These are phyloP conservation scores for Kalanchoe fedtschenkoi DNA, from an alignment of 164 flowering plant genomes.

Conservation along the genomic window DNA sequence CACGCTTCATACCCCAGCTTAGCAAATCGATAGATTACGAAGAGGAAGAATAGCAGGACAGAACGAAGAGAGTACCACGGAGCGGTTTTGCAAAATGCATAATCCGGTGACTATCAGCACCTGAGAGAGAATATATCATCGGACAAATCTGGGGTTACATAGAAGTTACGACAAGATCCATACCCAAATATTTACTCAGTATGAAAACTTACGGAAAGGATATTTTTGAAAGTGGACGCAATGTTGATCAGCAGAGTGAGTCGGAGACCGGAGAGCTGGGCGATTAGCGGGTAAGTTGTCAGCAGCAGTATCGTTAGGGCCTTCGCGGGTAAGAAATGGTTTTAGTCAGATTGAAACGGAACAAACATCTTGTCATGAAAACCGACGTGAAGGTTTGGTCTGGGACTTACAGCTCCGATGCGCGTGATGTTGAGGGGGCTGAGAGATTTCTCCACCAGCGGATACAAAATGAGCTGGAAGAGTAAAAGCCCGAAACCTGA, in stretches of 20 bases:
- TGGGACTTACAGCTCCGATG: conserved; percentile 34
- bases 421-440: conserved; percentile 41
- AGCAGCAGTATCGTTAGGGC: conserved; percentile 39
- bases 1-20: no score
- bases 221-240: conserved; percentile 56
- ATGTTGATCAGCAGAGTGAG: conserved; percentile 30
- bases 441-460: conserved; percentile 22
- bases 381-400: neutral
- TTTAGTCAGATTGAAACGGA: neutral
- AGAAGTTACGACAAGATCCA: conserved; percentile 38
- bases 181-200: conserved; percentile 37
- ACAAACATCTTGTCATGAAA: neutral
- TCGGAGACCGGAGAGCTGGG: conserved; percentile 40
- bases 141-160: no score
- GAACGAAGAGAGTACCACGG: conserved; percentile 37
- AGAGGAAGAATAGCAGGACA: no score
- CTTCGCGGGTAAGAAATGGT: conserved; percentile 16
- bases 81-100: conserved; percentile 44
- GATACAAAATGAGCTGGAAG: conserved; percentile 2
- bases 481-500: conserved; percentile 1
- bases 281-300: conserved; percentile 50
- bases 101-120: conserved; percentile 40
- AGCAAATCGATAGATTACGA: no score
- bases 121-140: conserved; percentile 15
- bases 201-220: conserved; percentile 40